Conservation (phyloP, 371 early-diverging fungal species). For the Mucor lusitanicus region DNA sequence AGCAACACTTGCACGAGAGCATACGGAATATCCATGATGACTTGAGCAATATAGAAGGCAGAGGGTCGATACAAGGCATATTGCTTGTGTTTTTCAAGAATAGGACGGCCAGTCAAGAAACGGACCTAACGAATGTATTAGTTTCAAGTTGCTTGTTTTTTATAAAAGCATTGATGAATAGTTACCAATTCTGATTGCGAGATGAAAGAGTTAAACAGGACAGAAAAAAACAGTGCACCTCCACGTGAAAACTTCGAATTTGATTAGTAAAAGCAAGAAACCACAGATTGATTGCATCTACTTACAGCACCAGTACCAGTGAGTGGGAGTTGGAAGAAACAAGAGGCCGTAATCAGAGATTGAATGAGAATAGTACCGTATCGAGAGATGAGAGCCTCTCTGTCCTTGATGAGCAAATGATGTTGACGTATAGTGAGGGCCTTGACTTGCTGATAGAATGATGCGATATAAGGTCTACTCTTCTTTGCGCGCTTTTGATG, state of each 20-base stretch:
- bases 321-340: constrained; percentile 59
- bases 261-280: too few relatives aligned
- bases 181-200: constrained; percentile 53
- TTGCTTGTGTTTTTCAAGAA: constrained; percentile 72
- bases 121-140: not conserved
- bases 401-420: constrained; percentile 56
- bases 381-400: constrained; percentile 52
- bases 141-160: too few relatives aligned
- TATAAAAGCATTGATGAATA: too few relatives aligned
- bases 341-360: constrained; percentile 70
- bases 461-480: constrained; percentile 60
- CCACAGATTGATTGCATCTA: too few relatives aligned
- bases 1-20: constrained; percentile 30
- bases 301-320: constrained; percentile 51
- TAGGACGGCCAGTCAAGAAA: constrained; percentile 58
- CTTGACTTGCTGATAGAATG: constrained; percentile 62
- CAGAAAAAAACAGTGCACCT: constrained; percentile 65
- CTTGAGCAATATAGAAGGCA: constrained; percentile 65
- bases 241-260: constrained; percentile 77
- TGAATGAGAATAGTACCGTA: constrained; percentile 61
- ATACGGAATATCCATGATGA: constrained; percentile 44
- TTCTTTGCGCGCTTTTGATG: constrained; percentile 58
- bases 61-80: constrained; percentile 69
- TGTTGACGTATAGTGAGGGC: constrained; percentile 65
- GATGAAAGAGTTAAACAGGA: constrained; percentile 59